Conservation (phyloP, 306 rosid genomes). For the Prosopis cineraria region DNA sequence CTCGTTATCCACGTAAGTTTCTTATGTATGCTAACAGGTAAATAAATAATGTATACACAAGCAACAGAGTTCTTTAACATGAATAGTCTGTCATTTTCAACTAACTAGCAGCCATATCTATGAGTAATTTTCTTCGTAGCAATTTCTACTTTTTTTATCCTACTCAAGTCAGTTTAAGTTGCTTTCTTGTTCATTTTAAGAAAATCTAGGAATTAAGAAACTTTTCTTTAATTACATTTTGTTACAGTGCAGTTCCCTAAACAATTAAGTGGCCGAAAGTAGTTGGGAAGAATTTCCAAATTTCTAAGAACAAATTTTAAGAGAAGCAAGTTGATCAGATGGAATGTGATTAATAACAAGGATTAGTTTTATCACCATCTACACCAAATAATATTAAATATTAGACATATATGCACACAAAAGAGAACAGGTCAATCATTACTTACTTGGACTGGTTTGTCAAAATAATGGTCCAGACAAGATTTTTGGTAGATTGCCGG, state of each 20-base stretch:
- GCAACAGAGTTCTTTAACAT: not conserved
- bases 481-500: constrained; percentile 71
- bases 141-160: not conserved
- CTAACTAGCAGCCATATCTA: not conserved
- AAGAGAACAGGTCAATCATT: not conserved
- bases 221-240: not conserved
- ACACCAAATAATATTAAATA: not conserved
- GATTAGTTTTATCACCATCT: not conserved
- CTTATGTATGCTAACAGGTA: not conserved
- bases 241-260: not conserved
- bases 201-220: not conserved
- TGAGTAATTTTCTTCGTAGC: not conserved
- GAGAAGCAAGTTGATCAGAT: not conserved
- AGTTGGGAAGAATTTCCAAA: not conserved
- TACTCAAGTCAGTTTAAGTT: not conserved
- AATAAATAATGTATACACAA: not conserved
- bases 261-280: not conserved
- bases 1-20: not conserved
- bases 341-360: not conserved
- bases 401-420: not conserved
- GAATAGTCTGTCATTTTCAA: not conserved
- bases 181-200: not conserved
- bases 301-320: not conserved
- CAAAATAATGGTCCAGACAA: constrained; percentile 83
- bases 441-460: constrained; percentile 74